Evolutionary conservation across 768 basidiomycete genomes (phyloP).

Genomic region (Tricholoma terreum): DNA sequence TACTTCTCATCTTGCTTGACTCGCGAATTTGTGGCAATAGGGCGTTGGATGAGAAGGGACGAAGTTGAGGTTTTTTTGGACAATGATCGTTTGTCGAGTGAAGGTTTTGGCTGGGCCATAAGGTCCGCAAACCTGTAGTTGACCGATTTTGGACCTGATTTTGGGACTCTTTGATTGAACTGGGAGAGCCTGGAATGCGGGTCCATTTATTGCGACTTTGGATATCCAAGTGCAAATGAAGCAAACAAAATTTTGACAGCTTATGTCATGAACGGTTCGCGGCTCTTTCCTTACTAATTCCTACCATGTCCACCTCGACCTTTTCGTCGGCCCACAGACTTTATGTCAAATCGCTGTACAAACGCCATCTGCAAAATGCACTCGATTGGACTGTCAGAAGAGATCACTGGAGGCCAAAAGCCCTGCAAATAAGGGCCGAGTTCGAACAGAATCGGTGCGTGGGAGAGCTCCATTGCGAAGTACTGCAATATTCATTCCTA

Average conservation of each 20-base stretch:
- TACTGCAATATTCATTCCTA: neutral
- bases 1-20: conserved; percentile 75
- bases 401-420: conserved; percentile 82
- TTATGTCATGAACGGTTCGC: conserved; percentile 2
- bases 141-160: conserved; percentile 55
- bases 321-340: conserved; percentile 75
- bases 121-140: conserved; percentile 44
- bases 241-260: conserved; percentile 2
- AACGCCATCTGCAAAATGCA: conserved; percentile 79
- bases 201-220: conserved; percentile 48
- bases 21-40: conserved; percentile 76
- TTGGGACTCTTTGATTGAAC: conserved; percentile 72
- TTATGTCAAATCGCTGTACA: conserved; percentile 92
- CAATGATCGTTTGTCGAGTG: conserved; percentile 41
- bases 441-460: conserved; percentile 90
- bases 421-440: conserved; percentile 83
- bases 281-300: conserved; percentile 11
- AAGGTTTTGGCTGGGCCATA: conserved; percentile 30
- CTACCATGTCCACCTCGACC: conserved; percentile 51
- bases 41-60: conserved; percentile 38
- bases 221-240: neutral
- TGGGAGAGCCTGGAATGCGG: conserved; percentile 73
- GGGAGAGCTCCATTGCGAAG: neutral
- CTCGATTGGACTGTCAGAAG: conserved; percentile 88
- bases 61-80: conserved; percentile 26